Evolutionary conservation across 352 stramenopile species (phyloP).

Genomic region (Pseudoperonospora humuli): DNA sequence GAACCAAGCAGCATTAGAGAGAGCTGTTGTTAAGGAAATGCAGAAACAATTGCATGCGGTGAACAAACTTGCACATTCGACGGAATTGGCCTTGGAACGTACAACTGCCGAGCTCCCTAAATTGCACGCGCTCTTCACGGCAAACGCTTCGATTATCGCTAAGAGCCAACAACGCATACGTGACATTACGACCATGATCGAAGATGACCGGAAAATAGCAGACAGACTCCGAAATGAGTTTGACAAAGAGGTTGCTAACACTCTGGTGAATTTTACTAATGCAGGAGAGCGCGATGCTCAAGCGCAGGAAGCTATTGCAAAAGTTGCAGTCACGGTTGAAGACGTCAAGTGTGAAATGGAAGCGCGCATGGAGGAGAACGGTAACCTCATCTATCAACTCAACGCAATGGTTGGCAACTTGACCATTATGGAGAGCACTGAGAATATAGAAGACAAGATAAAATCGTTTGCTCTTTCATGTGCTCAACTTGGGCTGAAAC

Average conservation of each 20-base stretch:
- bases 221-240: conserved; percentile 18
- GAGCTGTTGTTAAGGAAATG: too few relatives aligned
- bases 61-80: too few relatives aligned
- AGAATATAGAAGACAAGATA: conserved; percentile 57
- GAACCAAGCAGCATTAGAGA: too few relatives aligned
- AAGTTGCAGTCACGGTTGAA: conserved; percentile 17
- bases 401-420: conserved; percentile 58
- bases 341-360: conserved; percentile 31
- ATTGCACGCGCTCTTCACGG: too few relatives aligned
- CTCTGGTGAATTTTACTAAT: conserved; percentile 17
- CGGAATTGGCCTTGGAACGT: too few relatives aligned
- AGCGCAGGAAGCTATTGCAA: conserved; percentile 24
- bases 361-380: conserved; percentile 36
- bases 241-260: conserved; percentile 28
- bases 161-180: conserved; percentile 35
- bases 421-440: conserved; percentile 43
- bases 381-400: conserved; percentile 60
- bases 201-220: conserved; percentile 25
- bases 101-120: too few relatives aligned
- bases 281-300: conserved; percentile 21
- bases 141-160: conserved; percentile 31
- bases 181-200: conserved; percentile 24
- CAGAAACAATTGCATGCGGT: too few relatives aligned
- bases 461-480: conserved; percentile 35
- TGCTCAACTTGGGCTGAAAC: conserved; percentile 42